phyloP scores from a whole-genome alignment of 805 yeast species.

The Saccharomycopsis guyanensis region DNA sequence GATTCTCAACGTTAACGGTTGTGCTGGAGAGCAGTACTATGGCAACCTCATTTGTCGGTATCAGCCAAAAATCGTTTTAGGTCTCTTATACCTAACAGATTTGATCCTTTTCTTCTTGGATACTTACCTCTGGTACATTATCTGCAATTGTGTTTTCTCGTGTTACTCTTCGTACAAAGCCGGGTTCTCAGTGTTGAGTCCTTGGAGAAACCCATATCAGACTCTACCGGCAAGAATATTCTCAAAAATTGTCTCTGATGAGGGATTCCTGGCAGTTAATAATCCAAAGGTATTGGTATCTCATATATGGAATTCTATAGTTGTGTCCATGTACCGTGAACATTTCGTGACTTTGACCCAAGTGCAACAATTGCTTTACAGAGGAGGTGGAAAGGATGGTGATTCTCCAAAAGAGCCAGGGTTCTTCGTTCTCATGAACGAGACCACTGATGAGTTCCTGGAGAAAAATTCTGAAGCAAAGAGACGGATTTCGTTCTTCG shows the following conservation, averaged over 20 bases:
- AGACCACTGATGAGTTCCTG: constrained; percentile 80
- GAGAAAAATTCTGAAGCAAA: constrained; percentile 97
- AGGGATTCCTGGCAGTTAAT: constrained; percentile 38
- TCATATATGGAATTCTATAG: constrained; percentile 75
- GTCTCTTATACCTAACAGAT: constrained; percentile 88
- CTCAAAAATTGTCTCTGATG: constrained; percentile 91
- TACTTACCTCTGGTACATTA: constrained; percentile 98
- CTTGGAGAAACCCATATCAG: constrained; percentile 98
- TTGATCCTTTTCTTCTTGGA: constrained; percentile 94
- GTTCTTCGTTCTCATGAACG: constrained; percentile 96
- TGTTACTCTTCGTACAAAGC: constrained; percentile 96
- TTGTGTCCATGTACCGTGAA: constrained; percentile 75
- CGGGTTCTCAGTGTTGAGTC: constrained; percentile 97
- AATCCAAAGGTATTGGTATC: constrained; percentile 52
- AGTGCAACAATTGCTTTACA: constrained; percentile 57
- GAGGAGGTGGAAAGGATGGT: constrained; percentile 36
- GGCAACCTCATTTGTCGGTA: constrained; percentile 65
- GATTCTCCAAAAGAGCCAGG: constrained; percentile 67
- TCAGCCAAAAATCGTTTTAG: constrained; percentile 83
- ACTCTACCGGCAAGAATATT: constrained; percentile 97
- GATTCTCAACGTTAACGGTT: constrained; percentile 71
- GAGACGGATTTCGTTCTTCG: constrained; percentile 98
- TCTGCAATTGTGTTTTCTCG: constrained; percentile 90
- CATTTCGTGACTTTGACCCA: constrained; percentile 69
- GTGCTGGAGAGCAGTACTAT: constrained; percentile 92